These are phyloP conservation scores for Venturia oleaginea DNA, from an alignment of 2,329 filamentous ascomycete genomes.

Conservation along the genomic window DNA sequence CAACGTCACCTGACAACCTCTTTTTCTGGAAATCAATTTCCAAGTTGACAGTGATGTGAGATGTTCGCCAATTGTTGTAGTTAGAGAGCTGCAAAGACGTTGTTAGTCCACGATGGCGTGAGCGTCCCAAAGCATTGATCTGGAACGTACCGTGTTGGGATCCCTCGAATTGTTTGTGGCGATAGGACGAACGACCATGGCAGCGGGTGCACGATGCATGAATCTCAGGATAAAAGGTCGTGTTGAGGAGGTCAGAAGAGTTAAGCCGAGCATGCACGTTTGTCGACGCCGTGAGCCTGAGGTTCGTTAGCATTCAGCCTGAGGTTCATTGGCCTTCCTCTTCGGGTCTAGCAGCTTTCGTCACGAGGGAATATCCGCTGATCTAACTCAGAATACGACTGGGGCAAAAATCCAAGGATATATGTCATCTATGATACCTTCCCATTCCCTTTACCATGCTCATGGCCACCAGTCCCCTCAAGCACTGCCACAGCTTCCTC, in stretches of 20 bases:
- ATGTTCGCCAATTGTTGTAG: conserved; percentile 78
- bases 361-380: no score
- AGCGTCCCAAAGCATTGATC: neutral
- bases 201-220: neutral
- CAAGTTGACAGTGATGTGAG: conserved; percentile 73
- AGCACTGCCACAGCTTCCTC: neutral
- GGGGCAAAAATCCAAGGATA: neutral
- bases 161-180: conserved; percentile 48
- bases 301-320: neutral
- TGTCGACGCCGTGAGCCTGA: neutral
- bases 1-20: conserved; percentile 66
- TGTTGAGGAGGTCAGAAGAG: neutral
- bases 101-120: neutral
- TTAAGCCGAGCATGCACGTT: neutral
- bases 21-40: conserved; percentile 76
- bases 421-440: neutral
- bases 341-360: neutral
- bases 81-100: conserved; percentile 42
- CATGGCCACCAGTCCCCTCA: neutral
- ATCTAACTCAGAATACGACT: no score
- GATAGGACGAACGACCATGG: conserved; percentile 1
- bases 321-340: neutral
- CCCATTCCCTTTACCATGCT: neutral
- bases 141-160: conserved; percentile 75
- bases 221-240: conserved; percentile 15